A percentile compares a stretch with the other conserved stretches of the same genome.
Evolutionary conservation across 768 basidiomycete genomes (phyloP).

Genomic region (Piloderma croceum): DNA sequence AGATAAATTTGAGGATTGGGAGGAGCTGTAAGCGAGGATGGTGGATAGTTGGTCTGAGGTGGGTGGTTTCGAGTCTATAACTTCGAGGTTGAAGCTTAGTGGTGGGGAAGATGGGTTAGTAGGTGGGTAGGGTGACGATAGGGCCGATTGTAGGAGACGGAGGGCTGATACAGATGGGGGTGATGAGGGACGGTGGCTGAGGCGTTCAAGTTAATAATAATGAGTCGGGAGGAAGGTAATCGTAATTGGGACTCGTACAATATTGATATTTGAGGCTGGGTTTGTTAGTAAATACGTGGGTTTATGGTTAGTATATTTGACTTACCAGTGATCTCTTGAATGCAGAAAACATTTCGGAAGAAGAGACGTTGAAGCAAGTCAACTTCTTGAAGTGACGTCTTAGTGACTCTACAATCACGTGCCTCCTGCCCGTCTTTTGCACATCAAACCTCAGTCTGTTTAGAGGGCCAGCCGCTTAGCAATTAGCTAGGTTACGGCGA

Average conservation of each 20-base stretch:
- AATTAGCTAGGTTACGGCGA: no score
- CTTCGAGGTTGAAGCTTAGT: constrained; percentile 65
- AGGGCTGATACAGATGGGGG: constrained; percentile 62
- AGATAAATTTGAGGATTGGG: constrained; percentile 22
- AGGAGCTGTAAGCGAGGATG: constrained; percentile 57
- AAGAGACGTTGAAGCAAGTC: no score
- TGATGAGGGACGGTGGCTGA: constrained; percentile 60
- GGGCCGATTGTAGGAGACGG: constrained; percentile 49
- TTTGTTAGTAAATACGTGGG: not conserved
- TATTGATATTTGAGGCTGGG: constrained; percentile 60
- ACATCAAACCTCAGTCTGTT: no score
- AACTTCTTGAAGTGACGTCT: no score
- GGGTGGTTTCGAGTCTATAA: constrained; percentile 59
- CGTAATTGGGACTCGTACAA: constrained; percentile 39
- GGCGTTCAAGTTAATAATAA: constrained; percentile 3
- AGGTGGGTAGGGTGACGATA: constrained; percentile 59
- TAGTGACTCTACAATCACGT: no score
- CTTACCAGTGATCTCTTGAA: constrained; percentile 32
- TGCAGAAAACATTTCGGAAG: constrained; percentile 38
- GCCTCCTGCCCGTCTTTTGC: no score
- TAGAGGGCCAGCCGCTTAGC: no score
- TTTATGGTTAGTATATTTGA: constrained; percentile 4
- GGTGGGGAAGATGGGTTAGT: constrained; percentile 40
- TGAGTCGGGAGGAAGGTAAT: not conserved
- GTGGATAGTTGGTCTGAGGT: constrained; percentile 63